These are phyloP conservation scores for Anthostomella pinea DNA, from an alignment of 2,329 filamentous ascomycete genomes.

Conservation along the genomic window DNA sequence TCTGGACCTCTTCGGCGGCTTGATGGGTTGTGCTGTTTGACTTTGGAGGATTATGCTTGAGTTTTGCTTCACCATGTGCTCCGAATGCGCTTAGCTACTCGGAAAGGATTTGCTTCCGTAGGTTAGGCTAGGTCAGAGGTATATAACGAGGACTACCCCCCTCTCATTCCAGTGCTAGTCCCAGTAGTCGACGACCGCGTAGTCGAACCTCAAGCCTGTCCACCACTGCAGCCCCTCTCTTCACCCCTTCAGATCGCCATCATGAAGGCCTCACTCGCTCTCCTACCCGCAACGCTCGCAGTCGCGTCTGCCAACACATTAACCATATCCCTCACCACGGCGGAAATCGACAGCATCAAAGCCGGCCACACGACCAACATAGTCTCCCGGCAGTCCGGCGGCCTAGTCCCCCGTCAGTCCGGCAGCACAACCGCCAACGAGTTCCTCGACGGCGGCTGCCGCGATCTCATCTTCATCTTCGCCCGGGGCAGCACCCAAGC, in stretches of 20 bases:
- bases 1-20: too few relatives aligned
- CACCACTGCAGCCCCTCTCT: neutral
- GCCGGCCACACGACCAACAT: constrained; percentile 6
- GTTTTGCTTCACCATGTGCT: too few relatives aligned
- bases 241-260: constrained; percentile 1
- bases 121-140: too few relatives aligned
- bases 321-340: constrained; percentile 14
- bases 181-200: too few relatives aligned
- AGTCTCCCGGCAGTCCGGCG: neutral
- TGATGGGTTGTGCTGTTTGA: too few relatives aligned
- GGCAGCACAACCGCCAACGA: constrained; percentile 32
- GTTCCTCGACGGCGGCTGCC: constrained; percentile 34
- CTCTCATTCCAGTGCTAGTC: too few relatives aligned
- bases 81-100: too few relatives aligned
- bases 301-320: constrained; percentile 16
- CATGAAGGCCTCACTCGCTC: constrained; percentile 18
- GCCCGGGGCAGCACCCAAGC: constrained; percentile 39
- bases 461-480: constrained; percentile 37
- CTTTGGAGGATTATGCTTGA: too few relatives aligned
- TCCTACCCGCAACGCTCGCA: constrained; percentile 12
- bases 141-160: too few relatives aligned
- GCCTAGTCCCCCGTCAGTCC: neutral
- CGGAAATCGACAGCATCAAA: constrained; percentile 11
- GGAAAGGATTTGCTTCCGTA: too few relatives aligned
- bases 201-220: too few relatives aligned